Percentiles rank a stretch among this genome's conserved stretches.
Evolutionary conservation across 2,329 filamentous ascomycete species (phyloP).

Genomic region (Xylaria multiplex): DNA sequence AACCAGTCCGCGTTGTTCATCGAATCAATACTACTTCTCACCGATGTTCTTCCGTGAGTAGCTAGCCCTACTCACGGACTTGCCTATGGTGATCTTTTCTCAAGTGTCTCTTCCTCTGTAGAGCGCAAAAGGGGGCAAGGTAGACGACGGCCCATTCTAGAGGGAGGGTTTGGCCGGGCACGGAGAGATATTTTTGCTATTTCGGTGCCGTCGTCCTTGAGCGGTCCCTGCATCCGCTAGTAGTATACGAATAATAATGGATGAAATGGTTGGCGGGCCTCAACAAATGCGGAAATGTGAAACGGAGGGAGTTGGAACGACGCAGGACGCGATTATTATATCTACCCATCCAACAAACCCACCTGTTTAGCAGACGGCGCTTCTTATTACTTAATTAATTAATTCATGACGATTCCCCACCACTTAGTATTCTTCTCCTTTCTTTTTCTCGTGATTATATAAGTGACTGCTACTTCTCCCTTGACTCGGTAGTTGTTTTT

Average conservation of each 20-base stretch:
- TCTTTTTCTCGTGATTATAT: background rate
- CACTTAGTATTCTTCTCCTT: background rate
- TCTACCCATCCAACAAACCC: constrained; percentile 7
- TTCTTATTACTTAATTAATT: constrained; percentile 29
- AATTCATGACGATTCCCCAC: constrained; percentile 26
- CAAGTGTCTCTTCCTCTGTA: background rate
- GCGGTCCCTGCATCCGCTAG: constrained; percentile 8
- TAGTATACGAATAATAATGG: constrained; percentile 9
- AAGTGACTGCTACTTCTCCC: too few relatives aligned
- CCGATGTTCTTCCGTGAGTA: background rate
- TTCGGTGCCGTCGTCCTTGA: background rate
- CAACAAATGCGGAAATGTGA: background rate
- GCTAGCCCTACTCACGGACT: background rate
- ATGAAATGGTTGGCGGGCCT: constrained; percentile 12
- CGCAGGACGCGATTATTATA: constrained; percentile 21
- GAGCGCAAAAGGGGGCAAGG: background rate
- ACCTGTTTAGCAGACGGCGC: constrained; percentile 6
- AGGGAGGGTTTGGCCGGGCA: background rate
- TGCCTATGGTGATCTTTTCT: background rate
- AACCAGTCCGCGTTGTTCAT: background rate
- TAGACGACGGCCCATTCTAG: background rate
- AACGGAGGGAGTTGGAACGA: constrained; percentile 16
- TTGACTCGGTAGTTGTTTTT: too few relatives aligned
- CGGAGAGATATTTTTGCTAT: constrained; percentile 6
- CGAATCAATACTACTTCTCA: background rate